A percentile compares a stretch with the other conserved stretches of the same genome.
Evolutionary conservation across 2,329 filamentous ascomycete species (phyloP).

Genomic region (Akanthomyces dipterigenus): DNA sequence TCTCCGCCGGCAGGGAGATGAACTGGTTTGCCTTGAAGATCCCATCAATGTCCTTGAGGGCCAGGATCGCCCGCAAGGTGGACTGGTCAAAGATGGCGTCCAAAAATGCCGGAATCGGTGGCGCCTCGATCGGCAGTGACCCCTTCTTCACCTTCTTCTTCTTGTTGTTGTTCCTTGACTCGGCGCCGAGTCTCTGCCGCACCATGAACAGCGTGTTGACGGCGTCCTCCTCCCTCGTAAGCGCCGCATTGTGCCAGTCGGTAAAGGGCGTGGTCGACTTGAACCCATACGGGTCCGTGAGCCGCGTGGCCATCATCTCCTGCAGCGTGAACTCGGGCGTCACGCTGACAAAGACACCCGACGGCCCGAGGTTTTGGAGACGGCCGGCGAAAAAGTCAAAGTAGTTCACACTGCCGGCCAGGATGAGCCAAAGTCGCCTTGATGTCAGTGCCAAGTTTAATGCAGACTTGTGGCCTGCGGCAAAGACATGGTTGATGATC

Average conservation of each 20-base stretch:
- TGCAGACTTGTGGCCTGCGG: slow-evolving; percentile 19
- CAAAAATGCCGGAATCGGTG: not conserved
- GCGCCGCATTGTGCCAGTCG: slow-evolving; percentile 14
- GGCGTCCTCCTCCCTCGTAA: slow-evolving; percentile 13
- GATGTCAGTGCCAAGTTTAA: slow-evolving; percentile 19
- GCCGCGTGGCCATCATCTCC: slow-evolving; percentile 13
- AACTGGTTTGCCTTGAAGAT: slow-evolving; percentile 18
- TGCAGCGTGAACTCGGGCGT: slow-evolving; percentile 21
- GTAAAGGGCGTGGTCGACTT: not conserved
- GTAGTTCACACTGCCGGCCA: slow-evolving; percentile 21
- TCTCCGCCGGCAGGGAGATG: not conserved
- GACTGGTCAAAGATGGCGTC: not conserved
- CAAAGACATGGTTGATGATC: slow-evolving; percentile 16
- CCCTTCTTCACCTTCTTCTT: no score
- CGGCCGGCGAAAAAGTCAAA: slow-evolving; percentile 20
- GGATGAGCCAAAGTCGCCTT: slow-evolving; percentile 17
- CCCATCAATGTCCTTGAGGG: not conserved
- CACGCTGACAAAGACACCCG: slow-evolving; percentile 20
- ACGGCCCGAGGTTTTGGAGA: slow-evolving; percentile 16
- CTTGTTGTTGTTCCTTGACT: no score
- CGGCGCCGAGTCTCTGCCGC: not conserved
- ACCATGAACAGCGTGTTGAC: not conserved
- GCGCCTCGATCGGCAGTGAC: not conserved
- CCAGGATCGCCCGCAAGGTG: not conserved
- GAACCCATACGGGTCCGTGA: slow-evolving; percentile 12